Percentiles rank a stretch among this genome's conserved stretches.
These are phyloP conservation scores for Breviolum minutum DNA, from an alignment of 73 alveolate genomes.

Conservation along the genomic window DNA sequence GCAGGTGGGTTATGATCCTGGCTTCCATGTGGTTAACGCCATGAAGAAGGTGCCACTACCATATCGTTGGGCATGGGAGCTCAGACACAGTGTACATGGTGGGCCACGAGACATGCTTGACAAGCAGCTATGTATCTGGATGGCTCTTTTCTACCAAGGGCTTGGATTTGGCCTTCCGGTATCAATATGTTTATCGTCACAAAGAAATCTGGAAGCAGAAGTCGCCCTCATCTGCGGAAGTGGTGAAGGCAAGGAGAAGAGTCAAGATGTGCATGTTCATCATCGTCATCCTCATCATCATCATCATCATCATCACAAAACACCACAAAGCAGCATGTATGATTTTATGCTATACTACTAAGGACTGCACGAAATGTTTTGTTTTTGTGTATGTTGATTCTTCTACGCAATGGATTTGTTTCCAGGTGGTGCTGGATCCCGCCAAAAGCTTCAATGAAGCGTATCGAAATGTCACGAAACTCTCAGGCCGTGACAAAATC, in stretches of 20 bases:
- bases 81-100: not conserved
- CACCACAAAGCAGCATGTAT: no score
- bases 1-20: slow-evolving; percentile 65
- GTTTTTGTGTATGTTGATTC: not conserved
- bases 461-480: slow-evolving; percentile 64
- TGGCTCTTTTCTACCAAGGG: not conserved
- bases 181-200: slow-evolving; percentile 78
- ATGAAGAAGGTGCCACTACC: slow-evolving; percentile 54
- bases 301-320: not conserved
- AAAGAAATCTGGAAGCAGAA: slow-evolving; percentile 61
- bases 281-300: no score
- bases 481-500: slow-evolving; percentile 34
- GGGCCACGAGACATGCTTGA: not conserved
- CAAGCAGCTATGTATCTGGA: not conserved
- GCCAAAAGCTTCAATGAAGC: slow-evolving; percentile 16
- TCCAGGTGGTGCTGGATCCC: slow-evolving; percentile 77
- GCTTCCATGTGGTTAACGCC: slow-evolving; percentile 43
- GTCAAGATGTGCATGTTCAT: not conserved
- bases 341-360: no score
- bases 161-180: slow-evolving; percentile 73
- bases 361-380: not conserved
- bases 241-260: slow-evolving; percentile 21
- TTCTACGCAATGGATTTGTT: no score
- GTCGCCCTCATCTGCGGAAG: slow-evolving; percentile 71
- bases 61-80: slow-evolving; percentile 46